A percentile compares a stretch with the other conserved stretches of the same genome.
phyloP scores from a whole-genome alignment of 2,329 filamentous ascomycete species.

The Podosphaera aphanis region DNA sequence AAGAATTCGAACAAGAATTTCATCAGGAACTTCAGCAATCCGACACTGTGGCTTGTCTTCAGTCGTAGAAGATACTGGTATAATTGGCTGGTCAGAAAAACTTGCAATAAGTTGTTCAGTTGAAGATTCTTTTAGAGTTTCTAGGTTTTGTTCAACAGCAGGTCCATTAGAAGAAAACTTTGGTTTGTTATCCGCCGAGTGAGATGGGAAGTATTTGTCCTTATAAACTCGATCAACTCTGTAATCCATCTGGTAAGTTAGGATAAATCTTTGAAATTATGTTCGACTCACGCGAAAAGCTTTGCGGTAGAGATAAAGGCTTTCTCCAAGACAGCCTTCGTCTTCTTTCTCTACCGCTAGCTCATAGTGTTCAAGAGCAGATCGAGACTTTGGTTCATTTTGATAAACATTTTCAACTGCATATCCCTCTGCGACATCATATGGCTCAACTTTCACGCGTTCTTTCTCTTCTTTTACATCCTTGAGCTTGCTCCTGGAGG shows the following conservation, averaged over 20 bases:
- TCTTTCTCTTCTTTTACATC: slow-evolving; percentile 2
- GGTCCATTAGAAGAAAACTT: slow-evolving; percentile 25
- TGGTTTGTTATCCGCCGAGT: slow-evolving; percentile 18
- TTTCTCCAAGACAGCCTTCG: slow-evolving; percentile 70
- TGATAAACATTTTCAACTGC: neutral
- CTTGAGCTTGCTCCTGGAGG: slow-evolving; percentile 5
- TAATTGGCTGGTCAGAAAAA: slow-evolving; percentile 49
- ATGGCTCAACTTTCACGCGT: slow-evolving; percentile 3
- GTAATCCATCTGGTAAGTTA: slow-evolving; percentile 43
- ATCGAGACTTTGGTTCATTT: slow-evolving; percentile 22
- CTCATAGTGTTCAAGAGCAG: slow-evolving; percentile 83
- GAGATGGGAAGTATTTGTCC: slow-evolving; percentile 67
- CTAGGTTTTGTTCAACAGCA: slow-evolving; percentile 27
- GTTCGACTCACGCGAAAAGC: slow-evolving; percentile 48
- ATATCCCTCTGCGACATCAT: neutral
- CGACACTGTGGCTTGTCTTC: slow-evolving; percentile 62
- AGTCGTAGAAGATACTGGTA: slow-evolving; percentile 39
- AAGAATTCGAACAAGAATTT: slow-evolving; percentile 64
- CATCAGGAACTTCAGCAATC: slow-evolving; percentile 53
- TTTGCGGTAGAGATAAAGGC: slow-evolving; percentile 65
- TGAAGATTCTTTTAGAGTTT: slow-evolving; percentile 29
- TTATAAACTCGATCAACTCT: slow-evolving; percentile 69
- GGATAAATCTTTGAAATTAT: neutral
- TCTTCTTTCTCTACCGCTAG: slow-evolving; percentile 72
- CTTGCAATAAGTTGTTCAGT: slow-evolving; percentile 48